Base-by-base conservation (phyloP, 2,329 filamentous ascomycete species). In the Rasamsonia emersonii region DNA sequence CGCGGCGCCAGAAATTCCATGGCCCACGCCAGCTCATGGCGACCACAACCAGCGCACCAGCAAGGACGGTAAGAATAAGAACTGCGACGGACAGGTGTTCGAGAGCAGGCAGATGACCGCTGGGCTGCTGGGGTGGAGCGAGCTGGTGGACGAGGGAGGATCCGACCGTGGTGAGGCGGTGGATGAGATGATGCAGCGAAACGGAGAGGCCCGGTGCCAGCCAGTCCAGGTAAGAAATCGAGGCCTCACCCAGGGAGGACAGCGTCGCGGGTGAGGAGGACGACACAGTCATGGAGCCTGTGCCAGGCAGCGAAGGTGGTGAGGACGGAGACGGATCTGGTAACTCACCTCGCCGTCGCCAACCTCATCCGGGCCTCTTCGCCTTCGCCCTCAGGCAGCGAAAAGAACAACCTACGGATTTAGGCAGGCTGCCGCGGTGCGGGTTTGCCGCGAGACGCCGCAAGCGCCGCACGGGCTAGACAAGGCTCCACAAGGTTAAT, bases 221-320 rank as follows among this genome's bases (percentile, higher is more conserved):
- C 35, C 53, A 52, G 33, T 56, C 53, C 36, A 61, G 36, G 39
- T 62, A 61, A 21, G 53, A 48, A 38, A 56, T 49, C 40, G 55
- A 58, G 47, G 56, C 58, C 51, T 61, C 54, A 47, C 56, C 54
- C 51, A 60, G 45, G 33, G 52, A 54, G 47, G 55, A 54, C 49
- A 55, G 45, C 46, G 51, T 47, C 46, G 55, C 41, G 33, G 50
- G 47, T 37, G 52, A 56, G 32, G 56, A 51, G 46, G 55, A 49
- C 41, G 58, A 43, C 47, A 38, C 24, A 31, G 46, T 62, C 59
- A 62, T 58, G 46, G 54, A 54, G 48, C 33, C 33, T 30, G 27
- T 32, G 27, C 27, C 19, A 13, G 27, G n/a, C 17, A 23, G 15
- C 24, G 13, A 18, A 14, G 24, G 24, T 15, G 23, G 15, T 15